Conservation (phyloP, 1,139 yeast genomes). For the Hyphopichia burtonii region DNA sequence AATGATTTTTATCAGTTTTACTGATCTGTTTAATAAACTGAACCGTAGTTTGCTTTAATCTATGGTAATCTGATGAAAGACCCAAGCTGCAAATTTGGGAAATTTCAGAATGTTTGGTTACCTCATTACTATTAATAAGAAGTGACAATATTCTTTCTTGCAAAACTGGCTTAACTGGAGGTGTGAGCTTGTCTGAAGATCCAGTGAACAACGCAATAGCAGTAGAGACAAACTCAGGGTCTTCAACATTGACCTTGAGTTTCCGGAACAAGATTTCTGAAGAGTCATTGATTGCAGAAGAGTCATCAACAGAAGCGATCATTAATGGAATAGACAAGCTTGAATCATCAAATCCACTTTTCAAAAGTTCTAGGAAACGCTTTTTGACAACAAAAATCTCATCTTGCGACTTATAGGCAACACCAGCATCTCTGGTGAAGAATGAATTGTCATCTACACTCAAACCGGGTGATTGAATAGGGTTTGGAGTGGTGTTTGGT, state of each 20-base stretch:
- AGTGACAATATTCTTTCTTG: slow-evolving; percentile 60
- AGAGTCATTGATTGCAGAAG: slow-evolving; percentile 50
- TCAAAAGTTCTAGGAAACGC: slow-evolving; percentile 32
- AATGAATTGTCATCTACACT: slow-evolving; percentile 53
- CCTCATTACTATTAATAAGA: slow-evolving; percentile 51
- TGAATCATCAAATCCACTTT: slow-evolving; percentile 38
- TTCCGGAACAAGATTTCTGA: slow-evolving; percentile 55
- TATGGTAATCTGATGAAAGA: slow-evolving; percentile 49
- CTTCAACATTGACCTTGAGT: slow-evolving; percentile 53
- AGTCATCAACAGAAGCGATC: slow-evolving; percentile 65
- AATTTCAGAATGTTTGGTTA: slow-evolving; percentile 39
- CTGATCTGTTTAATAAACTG: slow-evolving; percentile 62
- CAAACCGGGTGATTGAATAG: slow-evolving; percentile 59
- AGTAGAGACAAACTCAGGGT: slow-evolving; percentile 37
- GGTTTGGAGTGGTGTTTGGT: slow-evolving; percentile 32
- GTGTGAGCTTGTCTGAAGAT: slow-evolving; percentile 26
- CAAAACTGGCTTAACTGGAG: slow-evolving; percentile 54
- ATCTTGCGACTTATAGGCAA: slow-evolving; percentile 46
- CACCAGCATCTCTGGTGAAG: slow-evolving; percentile 69
- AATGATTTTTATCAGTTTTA: slow-evolving; percentile 14
- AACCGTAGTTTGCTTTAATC: slow-evolving; percentile 51
- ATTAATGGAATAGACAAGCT: slow-evolving; percentile 45
- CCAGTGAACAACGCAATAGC: slow-evolving; percentile 53
- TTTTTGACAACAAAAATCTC: slow-evolving; percentile 49
- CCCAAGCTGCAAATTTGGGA: slow-evolving; percentile 54